Evolutionary conservation across 352 stramenopile genomes (phyloP), one percentile per base, ranked within the genome.

Genomic region (Phytophthora brassicae): DNA sequence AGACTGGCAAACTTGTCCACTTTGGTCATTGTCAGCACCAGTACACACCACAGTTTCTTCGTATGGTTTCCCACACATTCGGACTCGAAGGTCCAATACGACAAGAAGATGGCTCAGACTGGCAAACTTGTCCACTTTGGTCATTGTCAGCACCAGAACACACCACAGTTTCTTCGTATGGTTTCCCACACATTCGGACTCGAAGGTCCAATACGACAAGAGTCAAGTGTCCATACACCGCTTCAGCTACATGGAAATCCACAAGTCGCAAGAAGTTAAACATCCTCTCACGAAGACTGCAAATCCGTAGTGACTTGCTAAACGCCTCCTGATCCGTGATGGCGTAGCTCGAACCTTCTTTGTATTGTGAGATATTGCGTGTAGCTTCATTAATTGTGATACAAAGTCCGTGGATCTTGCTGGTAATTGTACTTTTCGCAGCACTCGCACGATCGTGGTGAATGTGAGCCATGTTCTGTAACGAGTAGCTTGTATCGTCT

Each of bases 211-310:
- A 4, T 5, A 87, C 42, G 47, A 81, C 66, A 3, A 66, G 6
- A 8, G 60, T 56, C 17, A 80, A 14, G 24, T 89, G 77, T 8
- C 47, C 38, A 9, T 63, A 76, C n/a, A 89, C 35, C 3, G 80
- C 74, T 50, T 85, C 77, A 12, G 68, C 56, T 2, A 85, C 28
- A 22, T 77, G 74, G 13, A 73, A 59, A 38, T 89, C 77, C 6
- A 71, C 62, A 9, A 88, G 60, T 0, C 80, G 66, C 6, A 89
- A 52, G 53, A 89, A 88, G 0, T 50, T 66, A 48, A 86, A 89
- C 65, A 89, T 75, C 0, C 80, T 66, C 6, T 87, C 79, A 1
- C 74, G 66, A 3, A 87, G 52, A 33, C 64, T 79, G 6, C 66
- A 63, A 19, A 58, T 33, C 33, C 68, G 20, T 1, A 84, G 69